Evolutionary conservation across 2,329 filamentous ascomycete genomes (phyloP).

Genomic region (Teratosphaeria destructans): DNA sequence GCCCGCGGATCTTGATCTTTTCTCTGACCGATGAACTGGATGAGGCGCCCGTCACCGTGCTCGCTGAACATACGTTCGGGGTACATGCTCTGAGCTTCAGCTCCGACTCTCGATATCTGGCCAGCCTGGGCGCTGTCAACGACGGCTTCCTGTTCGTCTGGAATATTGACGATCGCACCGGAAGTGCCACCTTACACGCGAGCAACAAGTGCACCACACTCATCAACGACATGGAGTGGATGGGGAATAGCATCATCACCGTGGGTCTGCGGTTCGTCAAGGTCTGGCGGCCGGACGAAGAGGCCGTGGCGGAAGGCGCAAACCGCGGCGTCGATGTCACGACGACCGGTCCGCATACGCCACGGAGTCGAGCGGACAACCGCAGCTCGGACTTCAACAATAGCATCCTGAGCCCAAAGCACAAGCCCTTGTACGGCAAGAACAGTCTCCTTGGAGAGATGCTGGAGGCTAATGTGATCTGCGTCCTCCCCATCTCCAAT

Average conservation of each 20-base stretch:
- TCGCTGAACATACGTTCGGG: constrained; percentile 84
- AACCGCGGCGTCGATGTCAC: background rate
- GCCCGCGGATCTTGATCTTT: constrained; percentile 83
- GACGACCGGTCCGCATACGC: constrained; percentile 12
- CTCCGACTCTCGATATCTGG: constrained; percentile 72
- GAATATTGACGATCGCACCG: constrained; percentile 73
- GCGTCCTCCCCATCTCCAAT: constrained; percentile 60
- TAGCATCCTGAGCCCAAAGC: constrained; percentile 32
- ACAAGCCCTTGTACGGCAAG: constrained; percentile 69
- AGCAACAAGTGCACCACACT: constrained; percentile 90
- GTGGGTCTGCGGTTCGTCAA: constrained; percentile 87
- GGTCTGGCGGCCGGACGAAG: constrained; percentile 77
- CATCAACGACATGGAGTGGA: constrained; percentile 80
- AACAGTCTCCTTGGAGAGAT: constrained; percentile 78
- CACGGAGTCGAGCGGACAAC: constrained; percentile 24
- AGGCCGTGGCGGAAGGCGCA: constrained; percentile 11
- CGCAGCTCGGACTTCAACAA: constrained; percentile 22
- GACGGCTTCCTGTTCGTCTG: constrained; percentile 92
- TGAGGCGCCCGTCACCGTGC: constrained; percentile 71
- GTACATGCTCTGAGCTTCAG: constrained; percentile 86
- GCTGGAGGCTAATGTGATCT: constrained; percentile 75
- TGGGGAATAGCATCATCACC: constrained; percentile 73
- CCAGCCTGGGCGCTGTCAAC: constrained; percentile 77
- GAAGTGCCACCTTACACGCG: constrained; percentile 65
- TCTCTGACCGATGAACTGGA: constrained; percentile 65